Conservation (phyloP, 2,329 filamentous ascomycete genomes). For the Chaetomium sp. region DNA sequence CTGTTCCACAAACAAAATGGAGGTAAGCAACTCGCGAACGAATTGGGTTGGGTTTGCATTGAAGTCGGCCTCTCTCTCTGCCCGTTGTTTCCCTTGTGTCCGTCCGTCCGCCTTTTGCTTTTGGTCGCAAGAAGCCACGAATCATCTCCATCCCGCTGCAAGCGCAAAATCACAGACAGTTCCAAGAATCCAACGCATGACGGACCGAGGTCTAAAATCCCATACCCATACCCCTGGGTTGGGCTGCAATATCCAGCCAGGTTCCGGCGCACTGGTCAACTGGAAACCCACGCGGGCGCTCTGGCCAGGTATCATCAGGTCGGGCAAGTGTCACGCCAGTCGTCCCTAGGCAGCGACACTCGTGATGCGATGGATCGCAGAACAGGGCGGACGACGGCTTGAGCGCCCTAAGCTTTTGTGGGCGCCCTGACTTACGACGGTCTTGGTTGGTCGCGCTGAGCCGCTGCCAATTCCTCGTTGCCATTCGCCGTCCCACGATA, state of each 20-base stretch:
- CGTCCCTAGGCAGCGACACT: constrained; percentile 23
- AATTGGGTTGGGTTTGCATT: background rate
- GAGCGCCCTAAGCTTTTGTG: constrained; percentile 21
- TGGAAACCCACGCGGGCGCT: constrained; percentile 1
- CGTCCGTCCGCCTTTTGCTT: background rate
- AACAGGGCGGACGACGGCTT: background rate
- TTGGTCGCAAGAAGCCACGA: background rate
- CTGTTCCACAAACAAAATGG: constrained; percentile 25
- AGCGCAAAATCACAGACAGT: constrained; percentile 14
- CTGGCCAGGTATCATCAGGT: constrained; percentile 17
- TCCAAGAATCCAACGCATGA: background rate
- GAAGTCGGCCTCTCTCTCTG: background rate
- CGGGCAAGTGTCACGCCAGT: constrained; percentile 34
- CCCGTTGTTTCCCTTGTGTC: background rate
- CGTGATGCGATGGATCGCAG: constrained; percentile 16
- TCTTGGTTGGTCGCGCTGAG: constrained; percentile 27
- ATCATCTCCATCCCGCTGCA: constrained; percentile 16
- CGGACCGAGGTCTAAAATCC: background rate
- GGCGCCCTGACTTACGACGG: constrained; percentile 23
- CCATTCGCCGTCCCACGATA: constrained; percentile 32
- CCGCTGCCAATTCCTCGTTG: constrained; percentile 23
- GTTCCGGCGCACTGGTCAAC: background rate
- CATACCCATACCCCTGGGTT: background rate
- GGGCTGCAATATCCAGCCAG: background rate
- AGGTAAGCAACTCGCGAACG: constrained; percentile 22